phyloP scores from a whole-genome alignment of 345 rosid genomes.

The Stellera chamaejasme region DNA sequence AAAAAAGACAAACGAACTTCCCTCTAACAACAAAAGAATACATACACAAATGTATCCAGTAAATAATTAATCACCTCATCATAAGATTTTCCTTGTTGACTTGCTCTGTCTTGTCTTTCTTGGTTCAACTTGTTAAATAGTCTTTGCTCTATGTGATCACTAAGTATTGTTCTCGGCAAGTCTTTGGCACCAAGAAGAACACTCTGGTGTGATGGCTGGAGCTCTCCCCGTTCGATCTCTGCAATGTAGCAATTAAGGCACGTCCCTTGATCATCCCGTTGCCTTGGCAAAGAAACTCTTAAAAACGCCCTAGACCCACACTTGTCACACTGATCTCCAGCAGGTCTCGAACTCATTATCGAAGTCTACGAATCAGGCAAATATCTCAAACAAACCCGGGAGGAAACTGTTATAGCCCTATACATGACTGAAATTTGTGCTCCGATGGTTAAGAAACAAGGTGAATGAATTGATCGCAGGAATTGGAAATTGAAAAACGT shows the following conservation, averaged over 20 bases:
- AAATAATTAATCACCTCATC: conserved; percentile 64
- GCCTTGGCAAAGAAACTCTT: conserved; percentile 43
- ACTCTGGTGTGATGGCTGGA: conserved; percentile 88
- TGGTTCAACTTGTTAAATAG: conserved; percentile 59
- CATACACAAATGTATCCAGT: neutral
- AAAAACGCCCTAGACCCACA: conserved; percentile 98
- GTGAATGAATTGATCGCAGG: too few relatives aligned
- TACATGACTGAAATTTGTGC: too few relatives aligned
- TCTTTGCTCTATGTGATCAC: conserved; percentile 95
- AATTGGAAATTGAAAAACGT: too few relatives aligned
- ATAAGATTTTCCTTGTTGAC: conserved; percentile 53
- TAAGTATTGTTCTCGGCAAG: conserved; percentile 84
- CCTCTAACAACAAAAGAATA: too few relatives aligned
- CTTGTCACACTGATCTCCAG: conserved; percentile 98
- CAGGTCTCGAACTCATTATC: too few relatives aligned
- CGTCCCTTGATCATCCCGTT: conserved; percentile 95
- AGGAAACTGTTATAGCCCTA: too few relatives aligned
- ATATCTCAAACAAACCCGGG: too few relatives aligned
- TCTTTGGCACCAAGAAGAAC: conserved; percentile 98
- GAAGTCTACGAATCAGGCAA: too few relatives aligned
- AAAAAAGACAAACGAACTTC: too few relatives aligned
- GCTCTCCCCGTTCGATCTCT: conserved; percentile 89
- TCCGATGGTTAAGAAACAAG: too few relatives aligned
- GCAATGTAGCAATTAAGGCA: conserved; percentile 91
- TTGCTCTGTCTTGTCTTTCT: conserved; percentile 87